phyloP scores from a whole-genome alignment of 331 rosid genomes.

The Erythrophleum ivorense region DNA sequence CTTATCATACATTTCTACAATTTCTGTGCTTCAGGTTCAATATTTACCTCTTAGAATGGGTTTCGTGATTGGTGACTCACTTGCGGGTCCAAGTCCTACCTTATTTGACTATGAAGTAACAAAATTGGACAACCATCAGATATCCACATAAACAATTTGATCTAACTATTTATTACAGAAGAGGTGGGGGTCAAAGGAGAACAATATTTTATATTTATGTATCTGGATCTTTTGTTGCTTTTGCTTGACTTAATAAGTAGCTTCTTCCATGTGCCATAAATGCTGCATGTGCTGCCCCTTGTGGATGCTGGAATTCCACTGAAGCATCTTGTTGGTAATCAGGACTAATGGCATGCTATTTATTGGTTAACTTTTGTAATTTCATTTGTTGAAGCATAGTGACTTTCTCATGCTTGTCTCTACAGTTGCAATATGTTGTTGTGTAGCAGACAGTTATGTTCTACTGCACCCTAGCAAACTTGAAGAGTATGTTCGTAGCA shows the following conservation, averaged over 20 bases:
- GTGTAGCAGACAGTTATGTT: slow-evolving; percentile 63
- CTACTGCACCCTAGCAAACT: slow-evolving; percentile 82
- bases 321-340: slow-evolving; percentile 87
- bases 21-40: neutral
- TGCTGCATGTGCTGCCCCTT: slow-evolving; percentile 91
- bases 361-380: slow-evolving; percentile 23
- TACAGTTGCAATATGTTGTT: slow-evolving; percentile 89
- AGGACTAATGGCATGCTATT: slow-evolving; percentile 28
- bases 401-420: slow-evolving; percentile 45
- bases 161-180: slow-evolving; percentile 13
- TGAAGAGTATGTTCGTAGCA: slow-evolving; percentile 82
- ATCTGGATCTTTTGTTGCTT: slow-evolving; percentile 30
- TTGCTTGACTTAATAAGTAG: slow-evolving; percentile 67
- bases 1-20: neutral
- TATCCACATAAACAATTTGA: neutral
- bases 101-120: slow-evolving; percentile 8
- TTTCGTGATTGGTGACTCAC: neutral
- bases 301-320: slow-evolving; percentile 95
- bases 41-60: neutral
- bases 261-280: slow-evolving; percentile 94
- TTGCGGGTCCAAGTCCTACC: neutral
- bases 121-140: slow-evolving; percentile 13
- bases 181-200: neutral
- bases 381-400: slow-evolving; percentile 35
- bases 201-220: slow-evolving; percentile 19